Conservation (phyloP, 495 filamentous ascomycete species). For the Penicillium crystallinum region DNA sequence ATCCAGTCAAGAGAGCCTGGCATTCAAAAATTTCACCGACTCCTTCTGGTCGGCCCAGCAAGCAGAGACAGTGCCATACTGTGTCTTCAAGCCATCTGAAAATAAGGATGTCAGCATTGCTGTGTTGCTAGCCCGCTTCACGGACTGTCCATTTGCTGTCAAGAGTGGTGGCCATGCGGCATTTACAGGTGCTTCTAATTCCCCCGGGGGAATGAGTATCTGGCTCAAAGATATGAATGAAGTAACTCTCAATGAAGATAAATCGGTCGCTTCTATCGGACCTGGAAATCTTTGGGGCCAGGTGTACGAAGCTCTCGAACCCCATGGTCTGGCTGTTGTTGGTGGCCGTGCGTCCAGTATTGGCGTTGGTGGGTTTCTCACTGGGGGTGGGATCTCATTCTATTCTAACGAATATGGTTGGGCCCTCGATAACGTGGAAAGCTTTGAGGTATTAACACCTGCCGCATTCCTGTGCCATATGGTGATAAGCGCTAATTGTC, state of each 20-base stretch:
- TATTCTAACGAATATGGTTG: slow-evolving; percentile 44
- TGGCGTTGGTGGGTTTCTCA: slow-evolving; percentile 53
- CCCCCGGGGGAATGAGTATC: slow-evolving; percentile 38
- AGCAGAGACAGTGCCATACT: slow-evolving; percentile 25
- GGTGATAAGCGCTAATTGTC: neutral
- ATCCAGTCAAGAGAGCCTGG: no score
- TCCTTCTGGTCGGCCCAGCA: slow-evolving; percentile 48
- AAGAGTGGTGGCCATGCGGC: slow-evolving; percentile 41
- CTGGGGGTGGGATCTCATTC: slow-evolving; percentile 33
- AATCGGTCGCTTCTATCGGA: slow-evolving; percentile 20
- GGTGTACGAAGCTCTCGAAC: slow-evolving; percentile 48
- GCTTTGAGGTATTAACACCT: slow-evolving; percentile 33
- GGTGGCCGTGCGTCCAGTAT: slow-evolving; percentile 53
- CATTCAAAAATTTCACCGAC: slow-evolving; percentile 17
- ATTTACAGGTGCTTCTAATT: slow-evolving; percentile 24
- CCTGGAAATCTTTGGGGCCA: slow-evolving; percentile 30
- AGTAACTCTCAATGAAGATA: slow-evolving; percentile 33
- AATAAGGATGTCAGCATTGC: slow-evolving; percentile 20
- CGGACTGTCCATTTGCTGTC: slow-evolving; percentile 35
- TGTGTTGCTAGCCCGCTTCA: slow-evolving; percentile 15
- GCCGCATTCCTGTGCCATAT: neutral
- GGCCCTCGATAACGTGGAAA: slow-evolving; percentile 45
- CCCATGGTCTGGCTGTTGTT: slow-evolving; percentile 42
- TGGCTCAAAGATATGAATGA: slow-evolving; percentile 43
- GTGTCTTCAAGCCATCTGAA: slow-evolving; percentile 19